These are phyloP conservation scores for Dendrocalamus sinicus DNA, from an alignment of 176 grass and related monocot genomes.

Conservation along the genomic window DNA sequence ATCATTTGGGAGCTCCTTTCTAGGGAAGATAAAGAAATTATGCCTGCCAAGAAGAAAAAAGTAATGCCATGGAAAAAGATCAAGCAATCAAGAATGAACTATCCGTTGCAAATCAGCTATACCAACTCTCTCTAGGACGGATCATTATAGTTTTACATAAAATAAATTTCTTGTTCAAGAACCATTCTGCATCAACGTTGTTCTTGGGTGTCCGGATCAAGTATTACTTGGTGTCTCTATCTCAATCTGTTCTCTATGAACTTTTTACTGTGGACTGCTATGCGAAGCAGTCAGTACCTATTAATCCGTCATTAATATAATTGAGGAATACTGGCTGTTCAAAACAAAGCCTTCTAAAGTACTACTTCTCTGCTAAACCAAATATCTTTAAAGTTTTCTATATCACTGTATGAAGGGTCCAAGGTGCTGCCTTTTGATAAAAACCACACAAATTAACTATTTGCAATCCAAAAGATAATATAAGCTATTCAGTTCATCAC, in stretches of 20 bases:
- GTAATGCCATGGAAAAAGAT: background rate
- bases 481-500: constrained; percentile 1
- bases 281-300: background rate
- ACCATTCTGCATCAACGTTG: constrained; percentile 18
- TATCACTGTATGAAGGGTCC: background rate
- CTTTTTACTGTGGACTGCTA: background rate
- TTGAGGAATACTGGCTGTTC: background rate
- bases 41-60: constrained; percentile 55
- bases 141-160: background rate
- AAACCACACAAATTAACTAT: background rate
- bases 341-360: background rate
- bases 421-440: background rate
- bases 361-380: background rate
- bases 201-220: background rate
- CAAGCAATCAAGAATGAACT: constrained; percentile 4
- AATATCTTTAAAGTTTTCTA: background rate
- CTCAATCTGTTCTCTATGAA: background rate
- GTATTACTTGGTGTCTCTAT: background rate
- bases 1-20: constrained; percentile 67
- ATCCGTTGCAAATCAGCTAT: constrained; percentile 16
- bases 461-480: background rate
- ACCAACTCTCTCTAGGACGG: background rate
- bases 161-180: constrained; percentile 3
- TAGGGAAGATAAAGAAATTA: constrained; percentile 82
- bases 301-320: background rate